Evolutionary conservation across 495 filamentous ascomycete genomes (phyloP).

Genomic region (Annulohypoxylon stygium): DNA sequence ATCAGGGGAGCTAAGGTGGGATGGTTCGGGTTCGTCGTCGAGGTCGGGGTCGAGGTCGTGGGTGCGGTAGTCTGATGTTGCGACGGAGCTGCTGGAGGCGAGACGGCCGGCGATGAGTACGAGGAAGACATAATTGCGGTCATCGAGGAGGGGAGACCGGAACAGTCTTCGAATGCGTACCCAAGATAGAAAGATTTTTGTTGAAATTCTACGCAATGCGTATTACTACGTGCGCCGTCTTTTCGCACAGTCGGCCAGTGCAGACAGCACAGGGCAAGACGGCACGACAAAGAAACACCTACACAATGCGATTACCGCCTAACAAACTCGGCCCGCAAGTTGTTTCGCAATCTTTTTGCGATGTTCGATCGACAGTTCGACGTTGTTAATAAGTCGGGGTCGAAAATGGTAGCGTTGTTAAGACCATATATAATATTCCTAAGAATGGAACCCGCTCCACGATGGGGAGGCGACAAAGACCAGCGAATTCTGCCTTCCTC

Average conservation of each 20-base stretch:
- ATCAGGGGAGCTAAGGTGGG: slow-evolving; percentile 73
- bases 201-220: slow-evolving; percentile 21
- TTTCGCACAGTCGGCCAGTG: slow-evolving; percentile 20
- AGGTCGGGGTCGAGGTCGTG: slow-evolving; percentile 63
- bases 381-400: slow-evolving; percentile 15
- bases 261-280: slow-evolving; percentile 8
- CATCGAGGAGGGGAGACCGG: slow-evolving; percentile 54
- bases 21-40: slow-evolving; percentile 64
- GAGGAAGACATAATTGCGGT: slow-evolving; percentile 69
- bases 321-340: slow-evolving; percentile 52
- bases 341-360: slow-evolving; percentile 36
- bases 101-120: slow-evolving; percentile 64
- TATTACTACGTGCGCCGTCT: slow-evolving; percentile 28
- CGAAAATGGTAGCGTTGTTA: slow-evolving; percentile 12
- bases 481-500: slow-evolving; percentile 1
- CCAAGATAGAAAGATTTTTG: slow-evolving; percentile 41
- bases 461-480: slow-evolving; percentile 37
- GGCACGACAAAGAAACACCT: slow-evolving; percentile 13
- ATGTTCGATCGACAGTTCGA: slow-evolving; percentile 11
- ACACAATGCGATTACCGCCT: slow-evolving; percentile 38
- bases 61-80: slow-evolving; percentile 57
- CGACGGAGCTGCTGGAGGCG: slow-evolving; percentile 62
- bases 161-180: slow-evolving; percentile 50
- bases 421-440: slow-evolving; percentile 24
- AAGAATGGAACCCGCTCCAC: background rate